phyloP scores from a whole-genome alignment of 2,329 filamentous ascomycete genomes.

The Leptographium galeiforme region DNA sequence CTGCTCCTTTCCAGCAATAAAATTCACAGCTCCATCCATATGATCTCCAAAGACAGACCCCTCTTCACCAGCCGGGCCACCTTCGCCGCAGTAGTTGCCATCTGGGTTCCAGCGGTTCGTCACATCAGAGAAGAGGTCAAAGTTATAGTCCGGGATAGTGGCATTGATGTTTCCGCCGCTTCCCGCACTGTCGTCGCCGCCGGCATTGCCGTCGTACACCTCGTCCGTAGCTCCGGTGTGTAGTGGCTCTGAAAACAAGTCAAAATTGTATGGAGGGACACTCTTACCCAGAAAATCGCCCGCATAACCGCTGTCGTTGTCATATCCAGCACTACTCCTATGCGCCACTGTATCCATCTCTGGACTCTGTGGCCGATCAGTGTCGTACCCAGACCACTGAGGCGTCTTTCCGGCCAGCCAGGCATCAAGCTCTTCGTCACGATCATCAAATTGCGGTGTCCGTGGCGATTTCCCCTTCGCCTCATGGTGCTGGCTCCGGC shows the following conservation, averaged over 20 bases:
- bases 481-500: neutral
- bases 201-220: neutral
- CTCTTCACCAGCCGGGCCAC: neutral
- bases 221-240: neutral
- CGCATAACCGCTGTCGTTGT: neutral
- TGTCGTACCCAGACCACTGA: neutral
- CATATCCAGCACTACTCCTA: no score
- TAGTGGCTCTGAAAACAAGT: conserved; percentile 1
- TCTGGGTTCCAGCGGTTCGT: neutral
- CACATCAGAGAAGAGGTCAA: conserved; percentile 7
- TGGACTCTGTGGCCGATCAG: neutral
- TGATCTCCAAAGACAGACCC: neutral
- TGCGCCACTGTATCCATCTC: neutral
- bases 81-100: neutral
- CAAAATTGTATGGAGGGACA: conserved; percentile 7
- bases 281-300: neutral
- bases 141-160: conserved; percentile 6
- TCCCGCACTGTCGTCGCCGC: neutral
- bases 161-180: neutral
- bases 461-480: neutral
- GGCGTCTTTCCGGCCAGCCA: neutral
- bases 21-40: no score
- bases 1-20: neutral
- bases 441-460: neutral
- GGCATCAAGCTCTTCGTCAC: neutral